Base-by-base conservation (phyloP, 208 protist genomes). In the Leishmania braziliensis region DNA sequence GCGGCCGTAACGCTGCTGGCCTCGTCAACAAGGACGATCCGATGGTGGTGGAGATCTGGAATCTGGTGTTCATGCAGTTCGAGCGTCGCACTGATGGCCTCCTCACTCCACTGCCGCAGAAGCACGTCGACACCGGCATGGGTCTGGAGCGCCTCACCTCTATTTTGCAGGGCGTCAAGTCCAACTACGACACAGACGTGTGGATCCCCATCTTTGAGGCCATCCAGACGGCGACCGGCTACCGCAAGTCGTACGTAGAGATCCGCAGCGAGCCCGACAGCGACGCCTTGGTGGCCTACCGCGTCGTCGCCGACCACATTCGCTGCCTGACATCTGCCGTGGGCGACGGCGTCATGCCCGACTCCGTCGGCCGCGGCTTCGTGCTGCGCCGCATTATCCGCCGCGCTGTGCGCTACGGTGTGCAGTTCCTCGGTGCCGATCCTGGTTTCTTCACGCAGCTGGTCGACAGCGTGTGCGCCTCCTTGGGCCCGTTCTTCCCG, bases 61-160 rank as follows among this genome's bases (percentile, higher is more conserved):
- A 99, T 89, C 85, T 99, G n/a, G 99, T 99, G 72, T 99, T 99
- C 86, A 99, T 99, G 81, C 98, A 99, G 94, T 99, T 95, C 89
- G 99, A 99, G 87, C 89, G 99, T 71, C 97, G 98, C 76, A 80
- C 80, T 18, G 98, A 98, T 81, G 92, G 97, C 69, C 73, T 75
- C 20, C 92, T 99, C 33, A 76, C 91, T 56, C 84, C 72, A 56
- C 90, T 99, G 58, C 98, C 98, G 50, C 89, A 90, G 72, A 95
- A 97, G 81, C 97, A 99, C 85, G 97, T 99, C 33, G 99, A 99
- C 89, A 99, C 99, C 5, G 99, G 99, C 72, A 99, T 99, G 98
- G 99, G 99, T 43, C 92, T 99, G 39, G 99, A 99, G 91, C 95
- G 99, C 74, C 81, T 99, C 33, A 94, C 95, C 12, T 99, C 98